phyloP scores from a whole-genome alignment of 306 rosid species.

The Lotus japonicus region DNA sequence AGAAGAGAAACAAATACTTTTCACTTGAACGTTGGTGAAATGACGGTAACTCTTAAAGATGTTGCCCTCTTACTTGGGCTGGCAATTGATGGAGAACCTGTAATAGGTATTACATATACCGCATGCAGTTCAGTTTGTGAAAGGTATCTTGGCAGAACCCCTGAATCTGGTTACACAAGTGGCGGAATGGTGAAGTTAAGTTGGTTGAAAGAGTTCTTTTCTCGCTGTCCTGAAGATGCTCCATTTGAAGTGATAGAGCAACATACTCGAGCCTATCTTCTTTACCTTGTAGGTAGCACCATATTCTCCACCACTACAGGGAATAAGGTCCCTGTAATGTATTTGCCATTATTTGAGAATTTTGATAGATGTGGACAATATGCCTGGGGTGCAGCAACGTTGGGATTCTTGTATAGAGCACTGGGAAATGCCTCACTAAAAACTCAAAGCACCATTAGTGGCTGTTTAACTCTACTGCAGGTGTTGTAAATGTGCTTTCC shows the following conservation, averaged over 20 bases:
- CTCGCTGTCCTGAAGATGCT: conserved; percentile 80
- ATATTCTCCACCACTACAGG: conserved; percentile 98
- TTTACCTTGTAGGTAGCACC: conserved; percentile 97
- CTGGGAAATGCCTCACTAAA: conserved; percentile 92
- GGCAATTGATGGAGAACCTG: conserved; percentile 93
- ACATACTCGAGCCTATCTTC: conserved; percentile 97
- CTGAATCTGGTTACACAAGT: conserved; percentile 87
- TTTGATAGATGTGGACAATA: conserved; percentile 73
- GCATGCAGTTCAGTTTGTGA: conserved; percentile 83
- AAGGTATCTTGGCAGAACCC: conserved; percentile 67
- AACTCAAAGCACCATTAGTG: conserved; percentile 98
- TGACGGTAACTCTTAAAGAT: conserved; percentile 92
- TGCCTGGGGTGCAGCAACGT: conserved; percentile 97
- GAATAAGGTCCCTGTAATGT: conserved; percentile 99
- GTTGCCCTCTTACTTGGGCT: conserved; percentile 87
- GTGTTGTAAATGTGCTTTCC: conserved; percentile 25
- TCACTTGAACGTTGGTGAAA: conserved; percentile 95
- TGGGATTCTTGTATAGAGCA: conserved; percentile 88
- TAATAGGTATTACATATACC: conserved; percentile 84
- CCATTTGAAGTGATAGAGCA: conserved; percentile 62
- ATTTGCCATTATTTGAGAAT: conserved; percentile 89
- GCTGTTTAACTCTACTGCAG: conserved; percentile 95
- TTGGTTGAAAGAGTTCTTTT: conserved; percentile 95
- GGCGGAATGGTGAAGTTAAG: conserved; percentile 99
- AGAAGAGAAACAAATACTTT: conserved; percentile 97